Evolutionary conservation across 805 yeast genomes (phyloP).

Genomic region (Wickerhamomyces rabaulensis): DNA sequence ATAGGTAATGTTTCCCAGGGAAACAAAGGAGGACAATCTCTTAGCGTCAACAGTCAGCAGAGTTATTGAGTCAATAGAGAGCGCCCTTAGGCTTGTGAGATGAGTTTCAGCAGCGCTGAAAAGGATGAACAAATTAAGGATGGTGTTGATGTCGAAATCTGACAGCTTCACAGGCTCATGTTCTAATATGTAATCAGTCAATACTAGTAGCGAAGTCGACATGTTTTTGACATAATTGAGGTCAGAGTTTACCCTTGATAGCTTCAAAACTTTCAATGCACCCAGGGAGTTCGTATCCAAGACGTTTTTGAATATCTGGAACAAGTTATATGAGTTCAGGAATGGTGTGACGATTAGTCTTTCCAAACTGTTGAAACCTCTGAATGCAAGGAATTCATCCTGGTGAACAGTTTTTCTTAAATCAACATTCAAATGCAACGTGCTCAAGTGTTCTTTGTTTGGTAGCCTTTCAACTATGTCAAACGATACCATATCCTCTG

Average conservation of each 20-base stretch:
- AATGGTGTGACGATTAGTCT: slow-evolving; percentile 34
- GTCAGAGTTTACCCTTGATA: slow-evolving; percentile 13
- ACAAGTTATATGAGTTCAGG: slow-evolving; percentile 23
- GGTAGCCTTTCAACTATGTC: slow-evolving; percentile 29
- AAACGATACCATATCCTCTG: slow-evolving; percentile 31
- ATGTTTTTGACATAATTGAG: slow-evolving; percentile 12
- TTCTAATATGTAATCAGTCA: slow-evolving; percentile 16
- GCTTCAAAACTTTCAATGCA: slow-evolving; percentile 11
- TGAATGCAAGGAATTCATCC: slow-evolving; percentile 5
- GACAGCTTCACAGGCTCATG: slow-evolving; percentile 9
- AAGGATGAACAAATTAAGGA: slow-evolving; percentile 7
- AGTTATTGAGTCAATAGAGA: slow-evolving; percentile 14
- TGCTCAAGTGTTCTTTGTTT: slow-evolving; percentile 21
- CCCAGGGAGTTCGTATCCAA: slow-evolving; percentile 6
- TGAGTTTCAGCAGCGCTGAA: slow-evolving; percentile 4
- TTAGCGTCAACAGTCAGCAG: slow-evolving; percentile 13
- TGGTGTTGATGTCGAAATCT: slow-evolving; percentile 15
- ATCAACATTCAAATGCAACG: slow-evolving; percentile 29
- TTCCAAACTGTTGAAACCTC: slow-evolving; percentile 26
- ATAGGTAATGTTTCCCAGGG: slow-evolving; percentile 16
- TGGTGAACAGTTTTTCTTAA: slow-evolving; percentile 16
- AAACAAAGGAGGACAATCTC: slow-evolving; percentile 5
- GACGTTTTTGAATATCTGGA: slow-evolving; percentile 13
- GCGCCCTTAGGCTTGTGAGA: slow-evolving; percentile 4
- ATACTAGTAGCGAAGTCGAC: slow-evolving; percentile 13